Base-by-base conservation (phyloP, 2,329 filamentous ascomycete species). In the Diplodia mutila region DNA sequence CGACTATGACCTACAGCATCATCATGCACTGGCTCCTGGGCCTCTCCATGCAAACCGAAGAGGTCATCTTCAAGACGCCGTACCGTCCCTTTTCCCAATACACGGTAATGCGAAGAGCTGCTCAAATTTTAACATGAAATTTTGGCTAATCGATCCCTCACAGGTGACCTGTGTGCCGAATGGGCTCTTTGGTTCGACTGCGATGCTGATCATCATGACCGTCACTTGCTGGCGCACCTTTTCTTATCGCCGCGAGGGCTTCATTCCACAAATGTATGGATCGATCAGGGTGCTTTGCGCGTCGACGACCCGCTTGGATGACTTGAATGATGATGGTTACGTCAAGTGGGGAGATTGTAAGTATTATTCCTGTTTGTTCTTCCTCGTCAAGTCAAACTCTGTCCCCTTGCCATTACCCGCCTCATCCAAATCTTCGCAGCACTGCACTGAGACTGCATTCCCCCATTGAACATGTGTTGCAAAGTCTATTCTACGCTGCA, bases 211-310 rank as follows among this genome's bases (percentile, higher is more conserved):
- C 7, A 29, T 71, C 3, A 76, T 76, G 74, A 76, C 73, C 8
- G 69, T 68, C 16, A 68, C 72, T 2, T 77, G 75, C 52, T 76
- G 74, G 72, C 76, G 71, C 71, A 72, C 75, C 2, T 76, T 73
- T 65, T 74, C 72, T 1, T 76, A 74, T 53, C 71, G 70, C n/a
- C 71, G 74, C 6, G 75, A 76, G 68, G 74, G 74, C 0, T 75
- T 74, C 49, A 75, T 76, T 37, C 75, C 75, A n/a, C 75, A 76
- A 54, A 76, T 76, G 74, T 76, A 74, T 61, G 74, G 75, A 7
- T 76, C 73, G 27, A 73, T 78, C 16, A 70, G 73, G 52, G 69
- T 72, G 14, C 67, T 76, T 2, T 76, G 73, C 65, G 71, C 74
- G 4, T 70, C 72, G 4, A 75, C 73, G 8, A 74, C 69, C 8